Evolutionary conservation across 2,329 filamentous ascomycete genomes (phyloP).

Genomic region (Trichoderma koningii): DNA sequence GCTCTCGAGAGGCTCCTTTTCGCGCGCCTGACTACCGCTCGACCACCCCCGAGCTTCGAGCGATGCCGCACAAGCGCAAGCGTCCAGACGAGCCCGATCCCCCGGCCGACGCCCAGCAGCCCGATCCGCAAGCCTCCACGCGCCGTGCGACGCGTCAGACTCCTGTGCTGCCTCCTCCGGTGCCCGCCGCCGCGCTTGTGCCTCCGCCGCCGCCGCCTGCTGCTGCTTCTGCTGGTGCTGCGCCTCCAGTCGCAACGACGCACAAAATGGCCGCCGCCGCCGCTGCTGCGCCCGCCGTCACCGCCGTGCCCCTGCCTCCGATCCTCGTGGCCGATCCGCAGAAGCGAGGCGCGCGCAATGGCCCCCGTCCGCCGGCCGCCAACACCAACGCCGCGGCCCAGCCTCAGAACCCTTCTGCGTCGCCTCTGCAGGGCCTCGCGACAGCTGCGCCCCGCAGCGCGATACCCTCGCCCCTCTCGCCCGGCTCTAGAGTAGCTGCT

Average conservation of each 20-base stretch:
- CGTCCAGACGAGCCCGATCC: slow-evolving; percentile 36
- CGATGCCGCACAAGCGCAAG: slow-evolving; percentile 45
- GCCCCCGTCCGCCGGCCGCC: slow-evolving; percentile 9
- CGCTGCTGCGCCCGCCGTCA: slow-evolving; percentile 16
- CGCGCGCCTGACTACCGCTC: neutral
- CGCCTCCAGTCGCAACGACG: slow-evolving; percentile 6
- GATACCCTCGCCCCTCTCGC: slow-evolving; percentile 16
- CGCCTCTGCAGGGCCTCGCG: neutral
- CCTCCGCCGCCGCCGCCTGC: slow-evolving; percentile 14
- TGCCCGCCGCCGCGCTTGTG: slow-evolving; percentile 29
- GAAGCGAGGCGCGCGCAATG: slow-evolving; percentile 18
- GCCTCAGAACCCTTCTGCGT: neutral
- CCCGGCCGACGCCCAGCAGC: slow-evolving; percentile 33
- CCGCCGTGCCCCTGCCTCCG: slow-evolving; percentile 26
- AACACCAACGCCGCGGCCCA: neutral
- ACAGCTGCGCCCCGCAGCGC: slow-evolving; percentile 1
- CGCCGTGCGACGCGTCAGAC: slow-evolving; percentile 47
- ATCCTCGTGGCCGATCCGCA: slow-evolving; percentile 22
- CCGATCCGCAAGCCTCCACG: slow-evolving; percentile 33
- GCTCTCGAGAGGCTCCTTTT: slow-evolving; percentile 9
- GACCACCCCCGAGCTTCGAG: slow-evolving; percentile 15
- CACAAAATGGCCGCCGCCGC: slow-evolving; percentile 4
- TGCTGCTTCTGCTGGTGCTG: slow-evolving; percentile 25
- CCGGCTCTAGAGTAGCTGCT: slow-evolving; percentile 12
- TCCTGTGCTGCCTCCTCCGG: slow-evolving; percentile 37